Conservation (phyloP, 106 monocot species). For the Vanilla planifolia region DNA sequence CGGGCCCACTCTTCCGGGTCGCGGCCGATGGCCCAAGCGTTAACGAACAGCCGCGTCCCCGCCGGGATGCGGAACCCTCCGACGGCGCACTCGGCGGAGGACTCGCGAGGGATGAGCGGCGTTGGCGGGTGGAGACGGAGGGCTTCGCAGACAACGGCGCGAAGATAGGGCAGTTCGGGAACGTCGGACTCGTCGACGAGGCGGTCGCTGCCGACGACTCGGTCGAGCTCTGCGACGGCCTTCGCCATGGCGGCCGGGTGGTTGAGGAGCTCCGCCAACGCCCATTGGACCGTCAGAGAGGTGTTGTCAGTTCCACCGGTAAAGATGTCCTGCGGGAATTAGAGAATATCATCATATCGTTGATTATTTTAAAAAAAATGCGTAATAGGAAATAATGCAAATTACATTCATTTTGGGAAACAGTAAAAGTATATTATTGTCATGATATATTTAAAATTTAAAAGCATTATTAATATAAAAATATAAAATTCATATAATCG, state of each 20-base stretch:
- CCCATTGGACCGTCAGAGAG: constrained; percentile 20
- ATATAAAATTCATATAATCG: too few species aligned
- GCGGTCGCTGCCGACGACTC: constrained; percentile 7
- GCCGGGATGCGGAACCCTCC: constrained; percentile 18
- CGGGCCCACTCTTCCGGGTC: constrained; percentile 4
- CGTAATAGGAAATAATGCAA: too few species aligned
- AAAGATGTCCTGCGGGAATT: constrained; percentile 46
- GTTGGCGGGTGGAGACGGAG: constrained; percentile 22
- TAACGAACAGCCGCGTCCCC: constrained; percentile 12
- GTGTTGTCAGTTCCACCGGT: constrained; percentile 17
- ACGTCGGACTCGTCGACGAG: constrained; percentile 21
- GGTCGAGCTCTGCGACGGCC: constrained; percentile 13
- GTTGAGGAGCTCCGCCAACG: constrained; percentile 27
- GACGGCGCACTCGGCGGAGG: constrained; percentile 10
- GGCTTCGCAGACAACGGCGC: constrained; percentile 16
- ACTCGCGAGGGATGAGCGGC: constrained; percentile 13
- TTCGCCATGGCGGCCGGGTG: constrained; percentile 11
- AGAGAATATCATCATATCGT: too few species aligned
- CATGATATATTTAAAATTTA: too few species aligned
- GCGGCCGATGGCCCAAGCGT: constrained; percentile 23
- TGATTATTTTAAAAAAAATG: too few species aligned
- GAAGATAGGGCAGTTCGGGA: constrained; percentile 20
- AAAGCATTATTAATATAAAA: too few species aligned
- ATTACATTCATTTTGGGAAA: too few species aligned
- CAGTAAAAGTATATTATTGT: too few species aligned